A percentile compares a stretch with the other conserved stretches of the same genome.
Evolutionary conservation across 768 basidiomycete species (phyloP).

Genomic region (Termitomyces sp.): DNA sequence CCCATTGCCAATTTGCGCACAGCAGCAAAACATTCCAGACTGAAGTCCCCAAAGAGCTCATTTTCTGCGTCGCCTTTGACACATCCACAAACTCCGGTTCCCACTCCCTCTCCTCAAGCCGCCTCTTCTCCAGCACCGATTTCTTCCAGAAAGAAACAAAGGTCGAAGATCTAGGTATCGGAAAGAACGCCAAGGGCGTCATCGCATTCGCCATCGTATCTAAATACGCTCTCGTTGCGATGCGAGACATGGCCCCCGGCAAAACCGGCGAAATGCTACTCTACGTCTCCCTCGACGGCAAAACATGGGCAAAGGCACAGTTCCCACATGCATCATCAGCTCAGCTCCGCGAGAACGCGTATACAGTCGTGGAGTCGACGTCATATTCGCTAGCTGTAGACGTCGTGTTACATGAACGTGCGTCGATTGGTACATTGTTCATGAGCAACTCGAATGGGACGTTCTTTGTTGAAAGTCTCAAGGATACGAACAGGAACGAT

Average conservation of each 20-base stretch:
- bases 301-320: constrained; percentile 80
- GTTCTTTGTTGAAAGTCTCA: constrained; percentile 85
- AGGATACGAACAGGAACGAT: constrained; percentile 88
- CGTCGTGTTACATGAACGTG: constrained; percentile 68
- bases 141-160: constrained; percentile 64
- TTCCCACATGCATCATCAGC: constrained; percentile 89
- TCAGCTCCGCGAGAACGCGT: constrained; percentile 82
- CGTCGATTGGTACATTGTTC: constrained; percentile 83
- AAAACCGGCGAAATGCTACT: constrained; percentile 71
- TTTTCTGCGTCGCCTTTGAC: constrained; percentile 91
- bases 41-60: constrained; percentile 63
- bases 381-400: constrained; percentile 93
- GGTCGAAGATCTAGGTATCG: constrained; percentile 85
- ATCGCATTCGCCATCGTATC: constrained; percentile 89
- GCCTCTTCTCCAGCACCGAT: constrained; percentile 80
- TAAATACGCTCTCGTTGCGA: constrained; percentile 88
- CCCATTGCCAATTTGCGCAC: constrained; percentile 86
- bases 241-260: constrained; percentile 59
- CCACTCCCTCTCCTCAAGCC: constrained; percentile 51
- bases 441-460: constrained; percentile 96
- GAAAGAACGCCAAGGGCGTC: constrained; percentile 83
- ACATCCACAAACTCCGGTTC: constrained; percentile 40
- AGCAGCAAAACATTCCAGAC: constrained; percentile 80
- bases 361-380: constrained; percentile 93
- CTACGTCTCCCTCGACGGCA: constrained; percentile 82